A percentile compares a stretch with the other conserved stretches of the same genome.
Evolutionary conservation across 345 rosid species (phyloP).

Genomic region (Citropsis articulata): DNA sequence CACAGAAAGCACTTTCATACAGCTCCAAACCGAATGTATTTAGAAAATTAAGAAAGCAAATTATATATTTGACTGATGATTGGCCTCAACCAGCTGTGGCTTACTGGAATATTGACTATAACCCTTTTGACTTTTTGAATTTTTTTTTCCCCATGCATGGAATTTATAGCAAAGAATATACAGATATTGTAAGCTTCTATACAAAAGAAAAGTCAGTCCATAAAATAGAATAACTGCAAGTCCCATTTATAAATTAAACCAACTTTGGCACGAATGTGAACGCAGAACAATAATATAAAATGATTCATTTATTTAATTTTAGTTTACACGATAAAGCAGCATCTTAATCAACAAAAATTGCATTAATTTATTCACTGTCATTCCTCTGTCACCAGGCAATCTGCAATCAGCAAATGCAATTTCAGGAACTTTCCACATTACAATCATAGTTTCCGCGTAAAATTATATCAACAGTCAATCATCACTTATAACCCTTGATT

Average conservation of each 20-base stretch:
- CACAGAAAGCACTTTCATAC: background rate
- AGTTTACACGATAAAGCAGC: background rate
- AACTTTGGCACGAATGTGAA: background rate
- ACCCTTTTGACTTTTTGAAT: background rate
- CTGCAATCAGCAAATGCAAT: too few species aligned
- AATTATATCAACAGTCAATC: background rate
- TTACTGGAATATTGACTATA: background rate
- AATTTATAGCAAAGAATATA: background rate
- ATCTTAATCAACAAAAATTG: background rate
- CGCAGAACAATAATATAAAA: background rate
- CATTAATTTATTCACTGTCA: background rate
- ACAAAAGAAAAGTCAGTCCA: background rate
- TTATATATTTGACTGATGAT: background rate
- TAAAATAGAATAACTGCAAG: background rate
- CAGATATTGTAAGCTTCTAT: background rate
- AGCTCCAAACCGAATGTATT: background rate
- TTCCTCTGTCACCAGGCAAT: background rate
- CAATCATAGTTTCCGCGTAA: slow-evolving; percentile 11
- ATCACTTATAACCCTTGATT: background rate
- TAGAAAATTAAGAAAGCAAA: background rate
- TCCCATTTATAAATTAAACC: background rate
- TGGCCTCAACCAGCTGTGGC: background rate
- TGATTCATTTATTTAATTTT: background rate
- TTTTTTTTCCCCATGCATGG: background rate
- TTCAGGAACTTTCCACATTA: background rate